These are phyloP conservation scores for Rhizophagus prolifer DNA, from an alignment of 192 early-diverging fungal species.

Conservation along the genomic window DNA sequence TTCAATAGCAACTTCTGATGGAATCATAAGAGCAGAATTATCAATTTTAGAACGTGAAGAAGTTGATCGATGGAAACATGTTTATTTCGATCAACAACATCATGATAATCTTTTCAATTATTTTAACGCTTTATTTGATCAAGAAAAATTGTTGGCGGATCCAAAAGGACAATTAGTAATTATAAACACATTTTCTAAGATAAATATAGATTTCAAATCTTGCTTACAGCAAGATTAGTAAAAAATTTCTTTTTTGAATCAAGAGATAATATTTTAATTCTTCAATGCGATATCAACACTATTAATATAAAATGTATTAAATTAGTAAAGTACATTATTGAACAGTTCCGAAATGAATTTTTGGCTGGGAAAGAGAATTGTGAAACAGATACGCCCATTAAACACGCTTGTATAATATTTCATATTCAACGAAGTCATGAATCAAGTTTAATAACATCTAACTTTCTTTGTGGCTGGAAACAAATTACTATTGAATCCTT, in stretches of 20 bases:
- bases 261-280: not conserved
- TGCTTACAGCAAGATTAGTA: not conserved
- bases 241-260: conserved; percentile 17
- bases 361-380: not conserved
- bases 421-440: too few relatives aligned
- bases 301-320: not conserved
- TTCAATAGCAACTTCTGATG: conserved; percentile 18
- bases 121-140: not conserved
- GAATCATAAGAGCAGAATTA: too few relatives aligned
- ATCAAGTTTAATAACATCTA: too few relatives aligned
- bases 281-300: conserved; percentile 13
- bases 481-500: too few relatives aligned
- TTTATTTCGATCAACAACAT: not conserved
- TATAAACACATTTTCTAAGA: too few relatives aligned
- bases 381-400: too few relatives aligned
- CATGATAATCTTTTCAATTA: not conserved
- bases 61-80: not conserved
- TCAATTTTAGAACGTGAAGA: conserved; percentile 1
- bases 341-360: conserved; percentile 1
- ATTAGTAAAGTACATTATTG: too few relatives aligned
- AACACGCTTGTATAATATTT: too few relatives aligned
- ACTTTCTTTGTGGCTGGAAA: too few relatives aligned
- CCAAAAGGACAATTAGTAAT: not conserved
- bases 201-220: conserved; percentile 7
- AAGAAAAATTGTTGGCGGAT: too few relatives aligned